Conservation (phyloP, 1,284 basidiomycete genomes). For the Ustilago tritici region DNA sequence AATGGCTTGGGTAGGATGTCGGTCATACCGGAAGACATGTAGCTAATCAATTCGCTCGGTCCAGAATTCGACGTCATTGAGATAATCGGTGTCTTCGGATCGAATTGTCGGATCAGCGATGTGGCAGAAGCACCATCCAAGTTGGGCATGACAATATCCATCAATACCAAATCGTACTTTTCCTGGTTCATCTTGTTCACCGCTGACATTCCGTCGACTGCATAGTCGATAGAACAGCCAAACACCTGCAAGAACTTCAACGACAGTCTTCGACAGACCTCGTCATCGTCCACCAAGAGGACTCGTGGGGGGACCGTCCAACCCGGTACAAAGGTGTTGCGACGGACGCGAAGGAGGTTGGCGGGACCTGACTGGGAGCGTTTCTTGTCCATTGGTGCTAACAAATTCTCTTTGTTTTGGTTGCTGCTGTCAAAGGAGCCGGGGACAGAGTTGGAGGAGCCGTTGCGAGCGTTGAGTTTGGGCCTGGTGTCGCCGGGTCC, state of each 20-base stretch:
- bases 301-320: slow-evolving; percentile 73
- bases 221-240: slow-evolving; percentile 93
- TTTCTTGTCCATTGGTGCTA: slow-evolving; percentile 3
- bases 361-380: slow-evolving; percentile 11
- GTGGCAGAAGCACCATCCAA: slow-evolving; percentile 87
- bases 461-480: slow-evolving; percentile 35
- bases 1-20: slow-evolving; percentile 98
- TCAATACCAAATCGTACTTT: slow-evolving; percentile 88
- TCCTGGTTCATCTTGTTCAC: slow-evolving; percentile 94
- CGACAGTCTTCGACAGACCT: slow-evolving; percentile 85
- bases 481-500: slow-evolving; percentile 41
- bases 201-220: slow-evolving; percentile 89
- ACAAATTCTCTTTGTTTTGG: slow-evolving; percentile 5
- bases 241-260: slow-evolving; percentile 95
- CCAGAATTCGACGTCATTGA: slow-evolving; percentile 95
- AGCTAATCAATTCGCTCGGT: slow-evolving; percentile 90
- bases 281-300: slow-evolving; percentile 93
- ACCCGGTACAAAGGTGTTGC: slow-evolving; percentile 81
- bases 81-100: slow-evolving; percentile 93
- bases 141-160: slow-evolving; percentile 94
- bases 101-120: slow-evolving; percentile 91
- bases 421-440: slow-evolving; percentile 11
- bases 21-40: slow-evolving; percentile 91
- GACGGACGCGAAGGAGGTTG: slow-evolving; percentile 58
- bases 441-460: not conserved